Base-by-base conservation (phyloP, 371 early-diverging fungal genomes). In the Lichtheimia ramosa region DNA sequence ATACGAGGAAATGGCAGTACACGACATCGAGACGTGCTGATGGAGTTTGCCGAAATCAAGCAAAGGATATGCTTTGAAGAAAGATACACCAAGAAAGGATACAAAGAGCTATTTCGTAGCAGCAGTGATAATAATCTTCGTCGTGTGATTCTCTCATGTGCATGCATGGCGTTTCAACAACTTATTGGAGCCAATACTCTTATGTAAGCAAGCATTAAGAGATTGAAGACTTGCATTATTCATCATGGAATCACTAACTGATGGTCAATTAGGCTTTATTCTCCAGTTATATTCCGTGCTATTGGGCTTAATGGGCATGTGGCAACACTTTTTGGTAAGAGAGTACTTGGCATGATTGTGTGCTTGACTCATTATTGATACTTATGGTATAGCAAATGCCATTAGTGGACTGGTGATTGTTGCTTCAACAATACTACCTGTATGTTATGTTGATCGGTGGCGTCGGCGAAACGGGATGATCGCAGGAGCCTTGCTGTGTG, bases 151-250 rank as follows among this genome's bases (percentile, higher is more conserved):
- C 66, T 94, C 12, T 93, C 89, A 10, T 72, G 91, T 34, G 63
- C 78, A 15, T 83, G 89, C 49, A 92, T 92, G 65, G 75, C 75
- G 20, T 84, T 90, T 64, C 89, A 89, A 59, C 92, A 92, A 68
- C 71, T 90, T 8, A 89, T 86, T 2, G 92, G 92, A 27, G 87
- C 90, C 66, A 92, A 88, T 66, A 81, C 83, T 14, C 73, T 89
- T 56, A 77, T 91, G 88, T 91, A 89, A 57, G 64, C 54, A 23
- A 5, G 3, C 0, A 25, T 8, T 25, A 24, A n/a, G 8, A 7
- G 14, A 2, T 20, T 25, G 43, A 27, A 1, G 7, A 2, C 34
- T 34, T 8, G 34, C 3, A 28, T 25, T 12, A 41, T 16, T 3
- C 34, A 43, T n/a, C 2, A 25, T 25, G 18, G 10, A 50, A 41